A percentile compares a stretch with the other conserved stretches of the same genome.
Evolutionary conservation across 345 rosid genomes (phyloP).

Genomic region (Heritiera littoralis): DNA sequence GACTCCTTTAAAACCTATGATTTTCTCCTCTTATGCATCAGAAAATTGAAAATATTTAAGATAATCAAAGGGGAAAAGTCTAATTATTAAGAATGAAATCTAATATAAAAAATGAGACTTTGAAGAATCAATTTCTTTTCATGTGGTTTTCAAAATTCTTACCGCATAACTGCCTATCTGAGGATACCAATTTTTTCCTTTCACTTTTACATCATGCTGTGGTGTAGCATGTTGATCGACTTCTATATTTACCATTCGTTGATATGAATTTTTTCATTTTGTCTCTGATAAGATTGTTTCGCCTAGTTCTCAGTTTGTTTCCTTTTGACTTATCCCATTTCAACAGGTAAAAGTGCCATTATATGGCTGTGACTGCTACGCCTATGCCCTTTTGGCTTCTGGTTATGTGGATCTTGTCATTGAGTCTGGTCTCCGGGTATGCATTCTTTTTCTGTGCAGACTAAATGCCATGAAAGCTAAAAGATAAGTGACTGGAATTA

Average conservation of each 20-base stretch:
- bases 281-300: neutral
- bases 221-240: neutral
- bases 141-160: neutral
- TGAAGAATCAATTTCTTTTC: neutral
- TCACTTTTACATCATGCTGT: neutral
- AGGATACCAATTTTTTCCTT: neutral
- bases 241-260: no score
- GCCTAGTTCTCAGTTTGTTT: neutral
- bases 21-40: neutral
- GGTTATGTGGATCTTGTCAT: conserved; percentile 94
- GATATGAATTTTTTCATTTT: neutral
- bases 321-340: neutral
- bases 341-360: conserved; percentile 81
- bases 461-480: conserved; percentile 1
- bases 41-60: neutral
- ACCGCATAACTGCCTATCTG: neutral
- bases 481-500: neutral
- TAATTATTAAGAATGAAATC: neutral
- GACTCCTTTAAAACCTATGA: neutral
- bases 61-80: neutral
- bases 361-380: conserved; percentile 98
- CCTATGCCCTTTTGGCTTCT: conserved; percentile 93
- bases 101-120: neutral
- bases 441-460: conserved; percentile 13
- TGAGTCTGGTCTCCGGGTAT: conserved; percentile 92